Conservation (phyloP, 768 basidiomycete genomes). For the Leccinum truebloodii region DNA sequence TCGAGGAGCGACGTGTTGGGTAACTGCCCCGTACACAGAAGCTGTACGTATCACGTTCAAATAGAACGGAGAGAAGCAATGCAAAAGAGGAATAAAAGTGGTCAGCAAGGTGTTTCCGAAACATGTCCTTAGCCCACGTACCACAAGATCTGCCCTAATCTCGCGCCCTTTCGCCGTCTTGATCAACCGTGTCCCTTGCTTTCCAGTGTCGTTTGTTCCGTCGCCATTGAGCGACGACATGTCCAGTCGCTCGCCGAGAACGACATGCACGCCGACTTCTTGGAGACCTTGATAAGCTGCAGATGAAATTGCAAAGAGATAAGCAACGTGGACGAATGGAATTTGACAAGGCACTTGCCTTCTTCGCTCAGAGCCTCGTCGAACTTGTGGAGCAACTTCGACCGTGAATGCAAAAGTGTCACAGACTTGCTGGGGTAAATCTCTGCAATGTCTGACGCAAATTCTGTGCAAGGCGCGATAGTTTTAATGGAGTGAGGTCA, state of each 20-base stretch:
- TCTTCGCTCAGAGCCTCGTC: slow-evolving; percentile 53
- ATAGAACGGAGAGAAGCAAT: neutral
- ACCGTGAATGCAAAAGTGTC: slow-evolving; percentile 61
- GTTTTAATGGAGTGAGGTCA: neutral
- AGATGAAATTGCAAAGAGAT: neutral
- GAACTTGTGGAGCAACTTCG: slow-evolving; percentile 54
- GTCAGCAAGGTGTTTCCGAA: neutral
- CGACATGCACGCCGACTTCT: slow-evolving; percentile 45
- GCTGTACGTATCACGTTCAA: slow-evolving; percentile 31
- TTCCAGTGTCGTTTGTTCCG: neutral
- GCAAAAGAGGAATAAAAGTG: neutral
- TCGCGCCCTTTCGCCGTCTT: slow-evolving; percentile 50
- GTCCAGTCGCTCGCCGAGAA: slow-evolving; percentile 58
- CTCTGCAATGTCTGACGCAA: slow-evolving; percentile 61
- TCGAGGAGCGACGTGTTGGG: slow-evolving; percentile 54
- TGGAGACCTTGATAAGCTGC: slow-evolving; percentile 36
- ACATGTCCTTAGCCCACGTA: slow-evolving; percentile 26
- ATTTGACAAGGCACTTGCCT: slow-evolving; percentile 34
- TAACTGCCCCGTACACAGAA: slow-evolving; percentile 61
- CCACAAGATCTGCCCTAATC: slow-evolving; percentile 54
- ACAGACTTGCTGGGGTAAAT: slow-evolving; percentile 53
- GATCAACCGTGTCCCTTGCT: slow-evolving; percentile 31
- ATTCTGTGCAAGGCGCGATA: slow-evolving; percentile 41
- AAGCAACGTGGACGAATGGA: neutral
- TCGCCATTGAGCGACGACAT: slow-evolving; percentile 34